Base-by-base conservation (phyloP, 495 filamentous ascomycete species). In the Talaromyces liani region DNA sequence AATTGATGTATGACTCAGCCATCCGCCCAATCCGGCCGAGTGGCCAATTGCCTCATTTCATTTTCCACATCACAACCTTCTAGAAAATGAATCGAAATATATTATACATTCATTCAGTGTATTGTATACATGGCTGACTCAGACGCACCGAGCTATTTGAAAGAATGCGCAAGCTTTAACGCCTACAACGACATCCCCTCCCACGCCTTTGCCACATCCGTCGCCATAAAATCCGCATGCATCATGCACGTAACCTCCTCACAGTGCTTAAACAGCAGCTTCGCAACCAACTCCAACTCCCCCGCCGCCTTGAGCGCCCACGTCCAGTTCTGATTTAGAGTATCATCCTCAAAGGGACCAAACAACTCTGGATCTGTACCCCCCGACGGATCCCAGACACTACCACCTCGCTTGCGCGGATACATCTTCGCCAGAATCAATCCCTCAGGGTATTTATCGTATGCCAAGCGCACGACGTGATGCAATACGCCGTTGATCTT, bases 1-100 rank as follows among this genome's bases (percentile, higher is more conserved):
- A 54, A 54, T 31, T 18, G 18, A 25, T 24, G 49, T 12, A 12
- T 55, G 51, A 55, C 14, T 55, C 51, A 55, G 51, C 51, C 51
- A 55, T 55, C 51, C 51, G n/a, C 10, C 25, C 51, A 55, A 55
- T 27, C 51, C 51, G 51, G 51, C 51, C 51, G 51, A 55, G 51
- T 29, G 51, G 20, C 51, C 20, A 55, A 55, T 55, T 55, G n/a
- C 25, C 10, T 55, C 51, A n/a, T 55, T 55, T 55, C 49, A 24
- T 29, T 29, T 1, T 55, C 10, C 29, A 20, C 22, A 20, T 9
- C 16, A 49, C 10, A 0, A 49, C 20, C 45, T 41, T 16, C 1
- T 1, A 36, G 3, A 36, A 10, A 36, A 2, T 36, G 14, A 5
- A 16, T 5, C 0, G 9, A 36, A 8, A 10, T 12, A 12, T 36